Evolutionary conservation across 345 rosid species (phyloP), one percentile per base, ranked within the genome.

Genomic region (Gossypium australe): DNA sequence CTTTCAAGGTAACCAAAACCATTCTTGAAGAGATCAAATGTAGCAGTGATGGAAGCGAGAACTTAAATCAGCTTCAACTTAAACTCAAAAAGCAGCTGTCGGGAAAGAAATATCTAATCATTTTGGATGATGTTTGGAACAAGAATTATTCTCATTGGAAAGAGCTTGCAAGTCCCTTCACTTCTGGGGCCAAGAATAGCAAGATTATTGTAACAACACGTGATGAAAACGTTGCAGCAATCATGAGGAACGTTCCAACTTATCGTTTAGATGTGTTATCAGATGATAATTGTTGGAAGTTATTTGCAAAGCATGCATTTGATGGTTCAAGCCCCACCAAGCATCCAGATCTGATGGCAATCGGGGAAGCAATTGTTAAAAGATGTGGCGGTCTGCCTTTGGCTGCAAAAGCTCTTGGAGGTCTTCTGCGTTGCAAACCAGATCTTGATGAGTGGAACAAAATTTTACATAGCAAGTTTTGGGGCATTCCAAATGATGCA

Each of bases 121-220:
- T 82, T 51, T 14, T 82, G 14, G 83, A 84, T 52, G 87, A 80
- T 76, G 72, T 82, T 38, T 70, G 78, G 76, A 43, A 22, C 1
- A 25, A 58, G 48, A 66, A 47, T 41, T 61, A 75, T 64, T 22
- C 3, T 29, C 77, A 82, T 1, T 82, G 85, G 85, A 80, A 75
- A 27, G 63, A 73, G 9, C 2, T 83, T 6, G 9, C 48, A 55
- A 45, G 53, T n/a, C 78, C 86, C 51, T 45, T 80, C 3, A 71
- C 17, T 67, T 59, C 44, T 25, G 82, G 81, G 10, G 60, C 56
- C 9, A 5, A 12, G 12, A 81, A 77, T 4, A 84, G 79, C 64
- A 80, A 72, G 52, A 70, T 78, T 0, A 70, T 79, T 52, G 74
- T 78, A 18, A 82, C 87, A 2, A 82, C 85, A 0, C 75, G 62